These are phyloP conservation scores for Bodo saltans DNA, from an alignment of 78 protist genomes.

Conservation along the genomic window DNA sequence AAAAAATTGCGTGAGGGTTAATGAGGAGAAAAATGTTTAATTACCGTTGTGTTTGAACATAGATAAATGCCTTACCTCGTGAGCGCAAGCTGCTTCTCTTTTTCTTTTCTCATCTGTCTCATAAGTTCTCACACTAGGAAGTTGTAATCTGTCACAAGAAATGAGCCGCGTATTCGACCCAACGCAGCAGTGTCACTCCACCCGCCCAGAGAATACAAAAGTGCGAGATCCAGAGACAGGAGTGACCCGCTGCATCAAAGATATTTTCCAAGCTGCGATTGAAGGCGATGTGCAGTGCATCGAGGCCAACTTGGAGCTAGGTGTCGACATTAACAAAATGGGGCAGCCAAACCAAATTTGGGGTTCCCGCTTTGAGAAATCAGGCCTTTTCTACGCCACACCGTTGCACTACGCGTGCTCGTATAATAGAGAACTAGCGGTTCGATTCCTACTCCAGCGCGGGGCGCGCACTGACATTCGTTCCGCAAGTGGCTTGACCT, in stretches of 20 bases:
- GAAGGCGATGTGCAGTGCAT: constrained; percentile 21
- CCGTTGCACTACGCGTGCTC: constrained; percentile 19
- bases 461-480: background rate
- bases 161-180: too few species aligned
- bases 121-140: too few species aligned
- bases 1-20: too few species aligned
- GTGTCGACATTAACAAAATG: background rate
- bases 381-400: background rate
- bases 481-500: background rate
- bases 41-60: too few species aligned
- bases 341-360: background rate
- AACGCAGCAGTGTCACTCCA: background rate
- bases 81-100: too few species aligned
- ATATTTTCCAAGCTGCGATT: background rate
- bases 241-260: background rate
- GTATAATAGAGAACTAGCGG: background rate
- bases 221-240: background rate
- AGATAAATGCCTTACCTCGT: too few species aligned
- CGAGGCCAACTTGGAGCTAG: background rate
- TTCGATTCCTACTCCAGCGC: background rate
- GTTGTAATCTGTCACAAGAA: too few species aligned
- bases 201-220: background rate
- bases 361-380: background rate
- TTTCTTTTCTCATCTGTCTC: background rate
- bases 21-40: too few species aligned